Conservation (phyloP, 305 asterid genomes). For the Fraxinus xanthoxyloides region DNA sequence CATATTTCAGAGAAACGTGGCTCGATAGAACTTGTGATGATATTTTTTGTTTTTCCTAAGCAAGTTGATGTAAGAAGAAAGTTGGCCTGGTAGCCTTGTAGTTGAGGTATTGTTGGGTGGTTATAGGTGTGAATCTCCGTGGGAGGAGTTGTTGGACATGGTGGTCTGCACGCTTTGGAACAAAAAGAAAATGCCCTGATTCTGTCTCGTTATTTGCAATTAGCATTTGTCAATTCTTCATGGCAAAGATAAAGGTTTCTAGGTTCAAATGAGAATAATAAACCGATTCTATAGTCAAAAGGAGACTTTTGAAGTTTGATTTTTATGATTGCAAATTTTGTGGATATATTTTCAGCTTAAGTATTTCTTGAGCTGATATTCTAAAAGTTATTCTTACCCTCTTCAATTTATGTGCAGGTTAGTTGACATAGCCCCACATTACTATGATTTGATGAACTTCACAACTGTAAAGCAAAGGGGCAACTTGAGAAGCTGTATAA, state of each 20-base stretch:
- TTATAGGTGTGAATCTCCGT: background rate
- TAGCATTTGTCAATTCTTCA: background rate
- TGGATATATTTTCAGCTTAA: background rate
- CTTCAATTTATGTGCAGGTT: conserved; percentile 46
- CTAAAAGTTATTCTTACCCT: background rate
- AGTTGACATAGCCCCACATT: conserved; percentile 91
- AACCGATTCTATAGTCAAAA: background rate
- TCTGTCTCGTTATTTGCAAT: background rate
- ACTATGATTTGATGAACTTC: conserved; percentile 83
- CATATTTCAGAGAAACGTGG: background rate
- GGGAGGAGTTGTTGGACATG: background rate
- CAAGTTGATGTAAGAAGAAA: background rate
- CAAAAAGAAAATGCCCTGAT: background rate
- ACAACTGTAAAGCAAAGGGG: conserved; percentile 86
- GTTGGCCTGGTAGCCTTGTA: background rate
- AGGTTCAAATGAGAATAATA: background rate
- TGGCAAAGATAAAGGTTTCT: background rate
- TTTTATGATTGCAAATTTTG: background rate
- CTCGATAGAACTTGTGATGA: background rate
- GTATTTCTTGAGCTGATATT: background rate
- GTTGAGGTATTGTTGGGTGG: background rate
- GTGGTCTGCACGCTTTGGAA: background rate
- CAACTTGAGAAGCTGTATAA: conserved; percentile 72
- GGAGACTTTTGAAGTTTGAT: background rate
- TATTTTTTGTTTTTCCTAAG: background rate